Percentiles rank a stretch among this genome's conserved stretches.
Conservation (phyloP, 2,329 filamentous ascomycete species). For the Penicillium sp. region DNA sequence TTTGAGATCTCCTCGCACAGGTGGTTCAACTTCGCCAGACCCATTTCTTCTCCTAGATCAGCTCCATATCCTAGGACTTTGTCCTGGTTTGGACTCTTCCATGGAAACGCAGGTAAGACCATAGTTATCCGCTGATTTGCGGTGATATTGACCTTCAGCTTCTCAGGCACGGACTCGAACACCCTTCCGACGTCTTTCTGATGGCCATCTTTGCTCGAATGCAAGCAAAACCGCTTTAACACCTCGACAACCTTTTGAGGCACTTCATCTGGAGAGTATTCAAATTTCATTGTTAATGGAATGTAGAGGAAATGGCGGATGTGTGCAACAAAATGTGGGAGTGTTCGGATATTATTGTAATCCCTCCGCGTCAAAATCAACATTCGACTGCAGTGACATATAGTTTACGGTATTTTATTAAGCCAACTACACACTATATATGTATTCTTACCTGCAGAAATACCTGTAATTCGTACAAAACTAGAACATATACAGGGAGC, state of each 20-base stretch:
- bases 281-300: constrained; percentile 3
- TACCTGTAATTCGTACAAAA: background rate
- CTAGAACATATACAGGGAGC: background rate
- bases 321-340: background rate
- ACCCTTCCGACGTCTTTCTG: constrained; percentile 3
- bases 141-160: constrained; percentile 4
- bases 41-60: constrained; percentile 9
- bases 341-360: background rate
- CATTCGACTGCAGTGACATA: background rate
- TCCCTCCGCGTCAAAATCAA: background rate
- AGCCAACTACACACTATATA: background rate
- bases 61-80: constrained; percentile 5
- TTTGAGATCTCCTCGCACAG: constrained; percentile 10
- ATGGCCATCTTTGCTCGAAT: constrained; percentile 1
- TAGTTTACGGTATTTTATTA: background rate
- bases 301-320: background rate
- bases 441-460: background rate
- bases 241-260: constrained; percentile 1
- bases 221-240: constrained; percentile 4
- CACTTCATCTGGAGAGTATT: constrained; percentile 6
- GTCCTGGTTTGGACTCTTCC: constrained; percentile 9
- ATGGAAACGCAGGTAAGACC: constrained; percentile 11
- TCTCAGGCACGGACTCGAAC: constrained; percentile 3
- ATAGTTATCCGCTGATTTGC: constrained; percentile 8
- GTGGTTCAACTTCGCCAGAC: constrained; percentile 9